phyloP scores from a whole-genome alignment of 768 basidiomycete species.

The Pleurotus tuoliensis region DNA sequence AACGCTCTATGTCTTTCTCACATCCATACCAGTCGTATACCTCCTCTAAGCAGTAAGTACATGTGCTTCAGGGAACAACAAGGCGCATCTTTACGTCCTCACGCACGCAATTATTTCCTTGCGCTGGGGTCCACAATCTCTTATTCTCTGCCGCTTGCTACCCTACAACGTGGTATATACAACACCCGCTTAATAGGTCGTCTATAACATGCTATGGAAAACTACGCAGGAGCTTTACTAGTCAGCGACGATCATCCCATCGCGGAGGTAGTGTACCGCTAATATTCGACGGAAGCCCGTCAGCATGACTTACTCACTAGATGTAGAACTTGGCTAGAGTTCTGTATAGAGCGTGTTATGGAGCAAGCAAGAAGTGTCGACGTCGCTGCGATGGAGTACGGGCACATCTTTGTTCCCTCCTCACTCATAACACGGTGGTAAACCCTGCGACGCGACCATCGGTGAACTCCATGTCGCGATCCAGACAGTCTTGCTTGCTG shows the following conservation, averaged over 20 bases:
- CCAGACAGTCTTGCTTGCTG: neutral
- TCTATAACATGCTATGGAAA: neutral
- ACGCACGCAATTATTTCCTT: no score
- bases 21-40: neutral
- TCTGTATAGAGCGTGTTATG: no score
- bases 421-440: neutral
- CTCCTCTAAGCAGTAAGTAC: neutral
- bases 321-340: no score
- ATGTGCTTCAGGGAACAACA: conserved; percentile 1
- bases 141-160: neutral
- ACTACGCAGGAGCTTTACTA: neutral
- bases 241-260: conserved; percentile 1
- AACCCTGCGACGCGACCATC: neutral
- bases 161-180: conserved; percentile 1
- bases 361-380: no score
- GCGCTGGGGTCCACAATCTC: neutral
- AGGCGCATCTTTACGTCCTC: no score
- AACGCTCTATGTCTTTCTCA: neutral
- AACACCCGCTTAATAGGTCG: neutral
- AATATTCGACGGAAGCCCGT: neutral
- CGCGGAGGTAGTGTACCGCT: neutral
- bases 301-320: neutral
- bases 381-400: neutral
- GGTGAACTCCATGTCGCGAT: neutral
- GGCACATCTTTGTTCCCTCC: neutral